Base-by-base conservation (phyloP, 2,329 filamentous ascomycete species). In the Xenosphaeropsis pyriputrescens region DNA sequence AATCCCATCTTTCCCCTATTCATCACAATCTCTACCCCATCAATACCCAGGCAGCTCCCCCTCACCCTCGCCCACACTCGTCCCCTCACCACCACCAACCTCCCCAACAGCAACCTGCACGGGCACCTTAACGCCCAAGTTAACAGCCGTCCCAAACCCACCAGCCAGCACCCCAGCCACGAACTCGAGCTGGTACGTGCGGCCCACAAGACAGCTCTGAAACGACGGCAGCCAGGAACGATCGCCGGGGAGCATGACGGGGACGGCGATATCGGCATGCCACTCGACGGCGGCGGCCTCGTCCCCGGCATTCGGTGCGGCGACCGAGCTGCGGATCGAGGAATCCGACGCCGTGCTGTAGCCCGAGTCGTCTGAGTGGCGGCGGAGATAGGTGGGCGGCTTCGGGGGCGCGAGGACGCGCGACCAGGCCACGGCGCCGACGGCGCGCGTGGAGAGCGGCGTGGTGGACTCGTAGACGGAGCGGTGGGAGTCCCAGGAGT, bases 211-310 rank as follows among this genome's bases (percentile, higher is more conserved):
- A 53, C 79, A 85, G 30, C 70, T 67, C 59, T 82, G 74, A 58
- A 84, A 85, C 2, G 76, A 78, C 2, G 79, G 79, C 15, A 79
- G 58, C 52, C 79, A 79, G 18, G 66, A 59, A 47, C 77, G 79
- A 43, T 60, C 61, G n/a, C 52, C 49, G 1, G 79, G 77, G 0
- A 81, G 63, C 1, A 67, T 66, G 48, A 83, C 60, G 0, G 79
- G 79, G 2, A 82, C 68, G 2, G 79, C 52, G 29, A 84, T 59
- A n/a, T 62, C 62, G 6, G 76, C 65, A 2, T 72, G 22, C 22
- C 22, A 26, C 22, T 26, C 22, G 12, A 9, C 75, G 56, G 79
- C 83, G 56, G 50, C 50, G 8, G 37, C 26, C 16, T 39, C 39
- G 11, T 14, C 11, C 16, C 2, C 22, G 17, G 15, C 13, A 12